Evolutionary conservation across 2,329 filamentous ascomycete species (phyloP).

Genomic region (Ascochyta clinopodiicola): DNA sequence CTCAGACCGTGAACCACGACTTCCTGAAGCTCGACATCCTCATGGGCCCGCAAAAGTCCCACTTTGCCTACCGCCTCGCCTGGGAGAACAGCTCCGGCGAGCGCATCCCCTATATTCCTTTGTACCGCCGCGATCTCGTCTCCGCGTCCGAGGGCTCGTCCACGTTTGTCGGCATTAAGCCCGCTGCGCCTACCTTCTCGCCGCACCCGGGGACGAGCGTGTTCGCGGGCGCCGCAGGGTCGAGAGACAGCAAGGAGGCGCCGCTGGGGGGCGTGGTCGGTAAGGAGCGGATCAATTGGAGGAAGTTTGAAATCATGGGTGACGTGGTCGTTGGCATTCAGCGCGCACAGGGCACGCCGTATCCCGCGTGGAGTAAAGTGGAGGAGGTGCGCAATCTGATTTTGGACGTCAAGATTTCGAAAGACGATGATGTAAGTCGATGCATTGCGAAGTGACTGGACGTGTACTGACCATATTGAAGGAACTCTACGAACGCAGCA

Average conservation of each 20-base stretch:
- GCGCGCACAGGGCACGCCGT: slow-evolving; percentile 85
- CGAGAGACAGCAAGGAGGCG: slow-evolving; percentile 50
- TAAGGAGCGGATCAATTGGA: slow-evolving; percentile 86
- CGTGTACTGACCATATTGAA: slow-evolving; percentile 36
- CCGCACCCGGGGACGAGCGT: slow-evolving; percentile 47
- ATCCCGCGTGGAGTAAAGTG: slow-evolving; percentile 72
- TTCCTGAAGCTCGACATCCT: slow-evolving; percentile 88
- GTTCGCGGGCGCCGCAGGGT: slow-evolving; percentile 37
- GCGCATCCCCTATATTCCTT: slow-evolving; percentile 89
- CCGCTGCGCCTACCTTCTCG: slow-evolving; percentile 33
- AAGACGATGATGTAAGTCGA: slow-evolving; percentile 82
- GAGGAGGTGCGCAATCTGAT: slow-evolving; percentile 77
- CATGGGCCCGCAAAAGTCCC: slow-evolving; percentile 91
- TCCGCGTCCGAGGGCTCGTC: slow-evolving; percentile 91
- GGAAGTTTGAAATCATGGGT: slow-evolving; percentile 95
- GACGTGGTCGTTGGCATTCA: slow-evolving; percentile 91
- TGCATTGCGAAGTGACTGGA: too few relatives aligned
- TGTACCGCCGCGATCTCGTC: slow-evolving; percentile 88
- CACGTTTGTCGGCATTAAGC: slow-evolving; percentile 74
- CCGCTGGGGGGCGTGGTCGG: slow-evolving; percentile 45
- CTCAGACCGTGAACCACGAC: slow-evolving; percentile 74
- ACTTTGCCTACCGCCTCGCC: slow-evolving; percentile 93
- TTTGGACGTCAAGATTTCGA: slow-evolving; percentile 79
- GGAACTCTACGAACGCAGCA: slow-evolving; percentile 66
- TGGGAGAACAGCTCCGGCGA: slow-evolving; percentile 95